Conservation (phyloP, 805 yeast genomes). For the Tetrapisispora taiwanensis region DNA sequence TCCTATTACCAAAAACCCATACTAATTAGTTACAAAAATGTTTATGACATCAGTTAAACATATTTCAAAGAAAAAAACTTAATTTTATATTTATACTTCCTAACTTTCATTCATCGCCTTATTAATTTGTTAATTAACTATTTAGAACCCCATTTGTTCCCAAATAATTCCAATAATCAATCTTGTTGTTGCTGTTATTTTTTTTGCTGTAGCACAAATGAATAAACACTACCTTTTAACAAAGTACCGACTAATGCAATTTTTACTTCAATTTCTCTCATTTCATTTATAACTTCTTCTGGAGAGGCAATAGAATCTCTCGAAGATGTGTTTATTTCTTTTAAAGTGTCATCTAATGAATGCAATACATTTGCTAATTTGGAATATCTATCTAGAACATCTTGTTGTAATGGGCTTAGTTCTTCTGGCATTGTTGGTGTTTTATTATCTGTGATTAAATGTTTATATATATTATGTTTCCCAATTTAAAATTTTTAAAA, state of each 20-base stretch:
- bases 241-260: conserved; percentile 55
- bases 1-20: background rate
- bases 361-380: conserved; percentile 22
- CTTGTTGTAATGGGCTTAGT: conserved; percentile 23
- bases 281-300: conserved; percentile 36
- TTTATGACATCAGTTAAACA: too few relatives aligned
- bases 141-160: too few relatives aligned
- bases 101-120: too few relatives aligned
- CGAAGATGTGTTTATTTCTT: conserved; percentile 11
- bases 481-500: too few relatives aligned
- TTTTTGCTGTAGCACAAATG: conserved; percentile 46
- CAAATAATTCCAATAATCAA: background rate
- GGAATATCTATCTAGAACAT: conserved; percentile 24
- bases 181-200: conserved; percentile 7
- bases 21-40: background rate
- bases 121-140: too few relatives aligned
- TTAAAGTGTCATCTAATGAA: conserved; percentile 21
- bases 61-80: background rate
- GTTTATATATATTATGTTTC: too few relatives aligned
- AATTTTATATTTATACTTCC: too few relatives aligned
- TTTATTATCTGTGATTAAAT: too few relatives aligned
- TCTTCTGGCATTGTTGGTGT: conserved; percentile 11
- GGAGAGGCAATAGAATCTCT: conserved; percentile 11
- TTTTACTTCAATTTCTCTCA: conserved; percentile 53
- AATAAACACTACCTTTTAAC: conserved; percentile 62